A percentile compares a stretch with the other conserved stretches of the same genome.
Evolutionary conservation across 371 early-diverging fungal species (phyloP).

Genomic region (Lichtheimia hyalospora): DNA sequence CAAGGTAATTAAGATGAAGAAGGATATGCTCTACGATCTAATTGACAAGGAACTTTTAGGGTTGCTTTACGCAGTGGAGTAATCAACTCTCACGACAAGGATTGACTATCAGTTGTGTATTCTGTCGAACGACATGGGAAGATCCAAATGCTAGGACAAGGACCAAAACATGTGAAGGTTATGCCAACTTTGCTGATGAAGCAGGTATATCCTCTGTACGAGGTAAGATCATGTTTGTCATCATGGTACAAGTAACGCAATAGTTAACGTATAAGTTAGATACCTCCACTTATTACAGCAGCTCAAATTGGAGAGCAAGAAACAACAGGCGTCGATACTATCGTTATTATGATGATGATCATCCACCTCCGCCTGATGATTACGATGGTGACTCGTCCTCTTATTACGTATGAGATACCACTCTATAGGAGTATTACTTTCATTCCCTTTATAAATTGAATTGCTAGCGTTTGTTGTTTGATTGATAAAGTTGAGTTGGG

Average conservation of each 20-base stretch:
- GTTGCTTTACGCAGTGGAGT: slow-evolving; percentile 32
- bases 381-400: too few relatives aligned
- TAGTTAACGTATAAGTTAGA: not conserved
- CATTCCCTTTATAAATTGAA: too few relatives aligned
- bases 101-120: slow-evolving; percentile 31
- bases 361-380: too few relatives aligned
- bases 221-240: slow-evolving; percentile 11
- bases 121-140: slow-evolving; percentile 34
- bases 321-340: too few relatives aligned
- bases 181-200: slow-evolving; percentile 27
- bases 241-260: too few relatives aligned
- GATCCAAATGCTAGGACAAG: not conserved
- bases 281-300: not conserved
- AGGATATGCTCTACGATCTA: not conserved
- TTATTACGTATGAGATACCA: too few relatives aligned
- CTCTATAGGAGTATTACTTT: too few relatives aligned
- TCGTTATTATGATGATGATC: too few relatives aligned
- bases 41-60: slow-evolving; percentile 1
- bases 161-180: slow-evolving; percentile 6
- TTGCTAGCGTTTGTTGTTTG: too few relatives aligned
- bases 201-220: slow-evolving; percentile 20
- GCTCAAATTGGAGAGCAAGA: too few relatives aligned
- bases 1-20: slow-evolving; percentile 14
- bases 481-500: too few relatives aligned
- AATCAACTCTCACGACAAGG: slow-evolving; percentile 3